Evolutionary conservation across 2,329 filamentous ascomycete species (phyloP).

Genomic region (Sphaceloma murrayae): DNA sequence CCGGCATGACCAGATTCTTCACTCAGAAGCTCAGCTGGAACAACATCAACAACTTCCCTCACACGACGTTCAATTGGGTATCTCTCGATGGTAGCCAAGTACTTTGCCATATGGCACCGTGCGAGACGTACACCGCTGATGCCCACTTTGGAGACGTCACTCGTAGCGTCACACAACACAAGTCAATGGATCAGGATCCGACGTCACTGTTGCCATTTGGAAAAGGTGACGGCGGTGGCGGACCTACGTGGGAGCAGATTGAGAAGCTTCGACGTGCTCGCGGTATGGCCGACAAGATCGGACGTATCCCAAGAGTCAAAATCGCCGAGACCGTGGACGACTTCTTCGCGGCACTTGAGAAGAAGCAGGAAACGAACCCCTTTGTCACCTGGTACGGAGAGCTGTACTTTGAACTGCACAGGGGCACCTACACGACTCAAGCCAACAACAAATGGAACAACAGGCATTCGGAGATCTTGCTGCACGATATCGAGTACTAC

Average conservation of each 20-base stretch:
- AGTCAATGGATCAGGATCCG: conserved; percentile 86
- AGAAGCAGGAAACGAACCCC: conserved; percentile 55
- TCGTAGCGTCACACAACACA: conserved; percentile 82
- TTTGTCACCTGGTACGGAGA: conserved; percentile 97
- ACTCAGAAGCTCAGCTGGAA: conserved; percentile 99
- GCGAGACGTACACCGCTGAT: conserved; percentile 90
- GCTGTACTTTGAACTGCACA: conserved; percentile 93
- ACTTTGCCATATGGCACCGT: conserved; percentile 92
- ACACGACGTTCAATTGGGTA: conserved; percentile 99
- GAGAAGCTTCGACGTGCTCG: conserved; percentile 91
- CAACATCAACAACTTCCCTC: conserved; percentile 98
- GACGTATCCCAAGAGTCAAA: conserved; percentile 74
- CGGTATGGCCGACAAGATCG: conserved; percentile 79
- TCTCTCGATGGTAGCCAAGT: conserved; percentile 91
- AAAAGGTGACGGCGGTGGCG: conserved; percentile 92
- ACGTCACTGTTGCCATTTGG: conserved; percentile 89
- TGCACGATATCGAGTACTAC: conserved; percentile 80
- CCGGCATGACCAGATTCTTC: conserved; percentile 94
- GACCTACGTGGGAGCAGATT: conserved; percentile 84
- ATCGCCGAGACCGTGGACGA: conserved; percentile 87
- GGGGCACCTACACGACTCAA: conserved; percentile 94
- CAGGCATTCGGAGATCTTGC: conserved; percentile 69
- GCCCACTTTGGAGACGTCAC: conserved; percentile 92
- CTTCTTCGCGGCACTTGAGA: conserved; percentile 79
- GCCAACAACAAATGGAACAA: conserved; percentile 97